phyloP scores from a whole-genome alignment of 2,329 filamentous ascomycete species.

The Scedosporium boydii region DNA sequence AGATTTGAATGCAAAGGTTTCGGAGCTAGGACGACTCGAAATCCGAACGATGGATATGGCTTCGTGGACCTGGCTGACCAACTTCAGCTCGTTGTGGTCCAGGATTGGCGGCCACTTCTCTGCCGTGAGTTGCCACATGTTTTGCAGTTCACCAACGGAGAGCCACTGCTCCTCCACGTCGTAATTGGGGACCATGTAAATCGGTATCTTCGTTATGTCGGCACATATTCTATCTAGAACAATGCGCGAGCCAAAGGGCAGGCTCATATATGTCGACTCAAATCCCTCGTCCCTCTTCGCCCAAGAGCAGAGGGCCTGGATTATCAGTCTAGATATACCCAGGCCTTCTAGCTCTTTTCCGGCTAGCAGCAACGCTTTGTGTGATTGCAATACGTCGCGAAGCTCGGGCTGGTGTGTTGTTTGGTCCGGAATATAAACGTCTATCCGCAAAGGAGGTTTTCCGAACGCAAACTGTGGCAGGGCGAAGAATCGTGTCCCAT shows the following conservation, averaged over 20 bases:
- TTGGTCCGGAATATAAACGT: background rate
- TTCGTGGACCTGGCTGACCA: background rate
- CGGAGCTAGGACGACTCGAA: background rate
- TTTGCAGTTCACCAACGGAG: background rate
- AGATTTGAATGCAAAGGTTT: background rate
- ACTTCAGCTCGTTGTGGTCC: background rate
- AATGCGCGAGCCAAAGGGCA: background rate
- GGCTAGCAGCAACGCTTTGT: background rate
- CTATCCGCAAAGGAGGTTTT: background rate
- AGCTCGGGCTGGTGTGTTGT: too few species aligned
- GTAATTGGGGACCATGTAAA: background rate
- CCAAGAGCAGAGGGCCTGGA: background rate
- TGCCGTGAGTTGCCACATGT: background rate
- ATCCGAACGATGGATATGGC: background rate
- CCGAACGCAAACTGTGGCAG: background rate
- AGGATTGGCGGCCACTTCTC: background rate
- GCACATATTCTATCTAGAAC: background rate
- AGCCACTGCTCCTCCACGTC: background rate
- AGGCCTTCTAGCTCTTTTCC: background rate
- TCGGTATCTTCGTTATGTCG: background rate
- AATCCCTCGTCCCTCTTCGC: background rate
- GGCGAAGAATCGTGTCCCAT: background rate
- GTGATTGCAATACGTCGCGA: background rate
- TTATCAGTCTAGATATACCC: background rate
- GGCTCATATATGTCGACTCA: background rate